A percentile compares a stretch with the other conserved stretches of the same genome.
Evolutionary conservation across 257 asterid genomes (phyloP).

Genomic region (Nicotiana attenuata): DNA sequence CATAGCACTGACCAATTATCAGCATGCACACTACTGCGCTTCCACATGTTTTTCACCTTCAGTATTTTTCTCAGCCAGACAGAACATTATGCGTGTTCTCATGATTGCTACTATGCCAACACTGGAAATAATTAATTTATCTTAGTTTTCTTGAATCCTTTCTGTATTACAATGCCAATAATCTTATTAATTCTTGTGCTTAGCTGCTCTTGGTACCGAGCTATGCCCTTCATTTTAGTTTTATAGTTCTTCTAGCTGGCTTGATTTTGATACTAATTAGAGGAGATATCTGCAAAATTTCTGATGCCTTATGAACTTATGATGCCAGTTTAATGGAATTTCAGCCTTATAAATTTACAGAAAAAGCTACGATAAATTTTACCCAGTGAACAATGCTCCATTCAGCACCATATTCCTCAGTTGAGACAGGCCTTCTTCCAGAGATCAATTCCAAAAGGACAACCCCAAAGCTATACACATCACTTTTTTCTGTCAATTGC

Average conservation of each 20-base stretch:
- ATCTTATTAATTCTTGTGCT: not conserved
- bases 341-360: not conserved
- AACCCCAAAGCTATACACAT: slow-evolving; percentile 93
- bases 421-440: slow-evolving; percentile 82
- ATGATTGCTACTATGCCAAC: not conserved
- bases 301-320: not conserved
- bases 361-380: slow-evolving; percentile 24
- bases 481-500: slow-evolving; percentile 93
- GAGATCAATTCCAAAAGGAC: slow-evolving; percentile 90
- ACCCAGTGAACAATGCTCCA: slow-evolving; percentile 99
- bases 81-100: not conserved
- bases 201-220: not conserved
- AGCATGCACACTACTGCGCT: not conserved
- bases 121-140: not conserved
- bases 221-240: not conserved
- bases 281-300: not conserved
- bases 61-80: not conserved
- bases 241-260: not conserved
- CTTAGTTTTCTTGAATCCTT: not conserved
- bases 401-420: slow-evolving; percentile 79
- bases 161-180: not conserved
- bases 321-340: not conserved
- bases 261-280: not conserved
- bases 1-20: not conserved
- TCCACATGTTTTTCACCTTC: not conserved